Evolutionary conservation across 2,329 filamentous ascomycete genomes (phyloP).

Genomic region (Emydomyces testavorans): DNA sequence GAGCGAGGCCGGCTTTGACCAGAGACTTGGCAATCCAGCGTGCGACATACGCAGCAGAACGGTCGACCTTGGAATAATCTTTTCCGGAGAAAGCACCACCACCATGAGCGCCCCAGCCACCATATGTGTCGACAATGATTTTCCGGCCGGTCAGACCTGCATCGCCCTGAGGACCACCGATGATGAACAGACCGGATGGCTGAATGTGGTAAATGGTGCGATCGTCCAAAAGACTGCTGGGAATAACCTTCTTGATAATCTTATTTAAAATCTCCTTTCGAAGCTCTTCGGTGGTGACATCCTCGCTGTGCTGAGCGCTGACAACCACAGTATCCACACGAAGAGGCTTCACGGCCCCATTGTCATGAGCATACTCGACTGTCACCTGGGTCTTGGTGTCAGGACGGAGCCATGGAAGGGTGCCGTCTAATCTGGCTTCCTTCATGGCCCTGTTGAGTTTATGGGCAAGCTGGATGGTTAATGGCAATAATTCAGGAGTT

Average conservation of each 20-base stretch:
- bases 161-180: slow-evolving; percentile 97
- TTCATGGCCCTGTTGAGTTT: slow-evolving; percentile 95
- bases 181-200: slow-evolving; percentile 97
- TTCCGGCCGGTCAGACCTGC: slow-evolving; percentile 97
- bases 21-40: slow-evolving; percentile 99
- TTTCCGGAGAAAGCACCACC: slow-evolving; percentile 99
- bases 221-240: slow-evolving; percentile 80
- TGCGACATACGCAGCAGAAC: slow-evolving; percentile 90
- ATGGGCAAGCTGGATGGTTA: slow-evolving; percentile 89
- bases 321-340: slow-evolving; percentile 95
- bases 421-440: slow-evolving; percentile 73
- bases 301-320: slow-evolving; percentile 82
- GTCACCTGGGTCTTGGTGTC: slow-evolving; percentile 99
- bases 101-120: slow-evolving; percentile 98
- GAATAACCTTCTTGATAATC: slow-evolving; percentile 93
- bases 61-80: slow-evolving; percentile 99
- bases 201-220: slow-evolving; percentile 97
- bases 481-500: slow-evolving; percentile 90
- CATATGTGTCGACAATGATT: slow-evolving; percentile 99
- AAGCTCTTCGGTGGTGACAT: slow-evolving; percentile 81
- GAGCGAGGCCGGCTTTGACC: slow-evolving; percentile 74
- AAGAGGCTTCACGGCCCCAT: slow-evolving; percentile 80
- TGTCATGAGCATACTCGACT: slow-evolving; percentile 95
- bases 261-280: slow-evolving; percentile 93
- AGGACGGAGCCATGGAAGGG: slow-evolving; percentile 84